These are phyloP conservation scores for Polyrhizophydium stewartii DNA, from an alignment of 371 early-diverging fungal species.

Conservation along the genomic window DNA sequence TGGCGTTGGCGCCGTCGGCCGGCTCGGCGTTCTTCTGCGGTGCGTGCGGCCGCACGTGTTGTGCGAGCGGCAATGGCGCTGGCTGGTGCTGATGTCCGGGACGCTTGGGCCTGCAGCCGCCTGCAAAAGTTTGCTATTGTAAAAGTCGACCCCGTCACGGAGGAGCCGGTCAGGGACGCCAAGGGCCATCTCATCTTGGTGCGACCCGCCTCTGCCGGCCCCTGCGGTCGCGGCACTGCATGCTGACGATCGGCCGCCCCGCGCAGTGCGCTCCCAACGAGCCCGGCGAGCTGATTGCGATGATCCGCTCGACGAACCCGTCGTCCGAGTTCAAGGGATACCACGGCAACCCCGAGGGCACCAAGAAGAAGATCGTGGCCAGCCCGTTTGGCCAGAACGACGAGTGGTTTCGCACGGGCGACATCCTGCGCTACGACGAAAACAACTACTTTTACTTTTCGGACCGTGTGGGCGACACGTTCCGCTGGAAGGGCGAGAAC, in stretches of 20 bases:
- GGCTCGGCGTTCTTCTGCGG: neutral
- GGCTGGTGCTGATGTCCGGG: slow-evolving; percentile 21
- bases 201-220: slow-evolving; percentile 25
- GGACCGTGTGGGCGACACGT: slow-evolving; percentile 71
- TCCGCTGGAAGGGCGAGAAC: slow-evolving; percentile 42
- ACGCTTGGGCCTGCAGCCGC: slow-evolving; percentile 16
- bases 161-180: too few relatives aligned
- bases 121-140: slow-evolving; percentile 15
- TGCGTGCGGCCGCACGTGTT: too few relatives aligned
- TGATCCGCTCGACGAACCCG: slow-evolving; percentile 13
- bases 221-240: slow-evolving; percentile 24
- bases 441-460: slow-evolving; percentile 65
- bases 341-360: slow-evolving; percentile 34
- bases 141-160: slow-evolving; percentile 12
- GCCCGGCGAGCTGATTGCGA: slow-evolving; percentile 46
- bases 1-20: slow-evolving; percentile 6
- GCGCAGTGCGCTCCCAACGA: slow-evolving; percentile 36
- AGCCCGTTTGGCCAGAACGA: slow-evolving; percentile 43
- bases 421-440: slow-evolving; percentile 48
- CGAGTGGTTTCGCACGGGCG: slow-evolving; percentile 63
- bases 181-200: slow-evolving; percentile 14
- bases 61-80: too few relatives aligned
- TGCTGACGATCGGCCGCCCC: slow-evolving; percentile 31
- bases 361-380: slow-evolving; percentile 43
- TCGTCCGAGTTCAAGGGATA: slow-evolving; percentile 12